A percentile compares a stretch with the other conserved stretches of the same genome.
These are phyloP conservation scores for Tetrapisispora phaffii DNA, from an alignment of 805 yeast genomes.

Conservation along the genomic window DNA sequence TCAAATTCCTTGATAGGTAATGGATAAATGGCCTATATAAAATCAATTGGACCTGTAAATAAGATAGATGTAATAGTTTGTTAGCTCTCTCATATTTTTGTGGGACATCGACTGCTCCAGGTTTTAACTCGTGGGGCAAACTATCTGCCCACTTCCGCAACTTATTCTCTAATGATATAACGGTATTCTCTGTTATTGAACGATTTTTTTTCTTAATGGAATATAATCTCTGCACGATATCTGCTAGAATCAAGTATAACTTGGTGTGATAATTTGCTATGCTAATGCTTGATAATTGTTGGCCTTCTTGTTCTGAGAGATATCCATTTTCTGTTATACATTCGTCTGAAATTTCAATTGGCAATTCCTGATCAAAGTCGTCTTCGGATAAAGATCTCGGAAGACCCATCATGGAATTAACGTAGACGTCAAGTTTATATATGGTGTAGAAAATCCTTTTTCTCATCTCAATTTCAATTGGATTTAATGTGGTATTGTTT, in stretches of 20 bases:
- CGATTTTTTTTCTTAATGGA: constrained; percentile 37
- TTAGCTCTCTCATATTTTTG: constrained; percentile 58
- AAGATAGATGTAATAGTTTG: constrained; percentile 61
- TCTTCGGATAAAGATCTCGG: constrained; percentile 69
- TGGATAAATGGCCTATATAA: constrained; percentile 87
- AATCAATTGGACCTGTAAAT: constrained; percentile 72
- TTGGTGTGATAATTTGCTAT: constrained; percentile 82
- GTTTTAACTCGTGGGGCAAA: constrained; percentile 65
- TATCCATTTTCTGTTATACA: constrained; percentile 56
- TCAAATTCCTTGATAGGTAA: constrained; percentile 41
- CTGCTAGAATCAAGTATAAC: constrained; percentile 58
- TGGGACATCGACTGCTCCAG: constrained; percentile 32
- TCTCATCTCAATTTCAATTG: constrained; percentile 75
- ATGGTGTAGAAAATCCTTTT: constrained; percentile 83
- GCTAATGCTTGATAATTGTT: constrained; percentile 29
- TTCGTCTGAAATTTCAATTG: constrained; percentile 78
- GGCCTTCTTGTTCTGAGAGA: constrained; percentile 18
- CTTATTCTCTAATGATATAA: constrained; percentile 60
- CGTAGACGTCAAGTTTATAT: constrained; percentile 82
- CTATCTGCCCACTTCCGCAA: constrained; percentile 64
- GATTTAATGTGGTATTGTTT: constrained; percentile 33
- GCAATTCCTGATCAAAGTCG: constrained; percentile 81
- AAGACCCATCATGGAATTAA: constrained; percentile 78
- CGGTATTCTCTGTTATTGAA: constrained; percentile 34
- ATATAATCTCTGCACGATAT: constrained; percentile 62